A percentile compares a stretch with the other conserved stretches of the same genome.
Conservation (phyloP, 192 early-diverging fungal genomes). For the Umbelopsis ramanniana region DNA sequence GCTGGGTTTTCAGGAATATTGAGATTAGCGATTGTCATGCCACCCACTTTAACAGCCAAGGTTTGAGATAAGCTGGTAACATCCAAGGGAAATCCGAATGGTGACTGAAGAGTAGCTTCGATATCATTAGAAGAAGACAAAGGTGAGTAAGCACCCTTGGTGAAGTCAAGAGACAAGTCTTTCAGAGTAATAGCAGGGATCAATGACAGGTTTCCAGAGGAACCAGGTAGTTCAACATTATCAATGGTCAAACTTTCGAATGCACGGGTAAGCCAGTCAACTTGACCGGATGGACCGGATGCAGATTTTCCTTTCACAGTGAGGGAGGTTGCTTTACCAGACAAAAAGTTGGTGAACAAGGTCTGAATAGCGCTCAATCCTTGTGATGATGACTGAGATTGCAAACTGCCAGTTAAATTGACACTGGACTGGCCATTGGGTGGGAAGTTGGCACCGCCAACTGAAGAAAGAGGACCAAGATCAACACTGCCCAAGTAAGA, state of each 20-base stretch:
- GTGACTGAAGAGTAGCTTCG: slow-evolving; percentile 38
- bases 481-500: slow-evolving; percentile 44
- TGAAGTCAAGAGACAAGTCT: slow-evolving; percentile 53
- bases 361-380: slow-evolving; percentile 48
- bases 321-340: not conserved
- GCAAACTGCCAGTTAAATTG: slow-evolving; percentile 54
- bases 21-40: slow-evolving; percentile 32
- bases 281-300: slow-evolving; percentile 37
- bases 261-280: slow-evolving; percentile 46
- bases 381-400: slow-evolving; percentile 49
- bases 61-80: slow-evolving; percentile 29
- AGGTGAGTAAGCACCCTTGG: slow-evolving; percentile 50
- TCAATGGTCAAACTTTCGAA: slow-evolving; percentile 48
- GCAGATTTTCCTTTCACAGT: slow-evolving; percentile 10
- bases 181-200: slow-evolving; percentile 44
- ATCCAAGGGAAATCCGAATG: slow-evolving; percentile 47
- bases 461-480: slow-evolving; percentile 59
- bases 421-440: slow-evolving; percentile 39
- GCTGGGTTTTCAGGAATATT: slow-evolving; percentile 31
- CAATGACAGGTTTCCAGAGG: slow-evolving; percentile 37
- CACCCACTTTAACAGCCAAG: slow-evolving; percentile 30
- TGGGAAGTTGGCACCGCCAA: slow-evolving; percentile 30
- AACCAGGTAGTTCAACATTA: slow-evolving; percentile 39
- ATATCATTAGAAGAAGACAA: slow-evolving; percentile 44
- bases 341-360: slow-evolving; percentile 24